Evolutionary conservation across 2,329 filamentous ascomycete species (phyloP).

Genomic region (Lachnellula cervina): DNA sequence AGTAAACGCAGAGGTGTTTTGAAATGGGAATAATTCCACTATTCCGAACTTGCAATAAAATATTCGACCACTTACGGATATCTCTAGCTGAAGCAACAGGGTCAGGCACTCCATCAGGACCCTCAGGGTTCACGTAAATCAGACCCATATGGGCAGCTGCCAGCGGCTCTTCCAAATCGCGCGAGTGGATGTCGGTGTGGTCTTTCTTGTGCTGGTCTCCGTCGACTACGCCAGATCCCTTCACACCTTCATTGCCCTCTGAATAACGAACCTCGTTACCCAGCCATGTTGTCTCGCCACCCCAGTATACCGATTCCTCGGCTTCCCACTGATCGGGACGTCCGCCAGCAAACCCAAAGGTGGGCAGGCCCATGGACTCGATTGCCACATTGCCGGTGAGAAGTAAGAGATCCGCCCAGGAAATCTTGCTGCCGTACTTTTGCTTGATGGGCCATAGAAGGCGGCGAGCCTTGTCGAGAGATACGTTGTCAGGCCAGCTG

Average conservation of each 20-base stretch:
- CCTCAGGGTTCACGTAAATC: constrained; percentile 60
- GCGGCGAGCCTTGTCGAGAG: constrained; percentile 57
- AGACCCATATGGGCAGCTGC: constrained; percentile 55
- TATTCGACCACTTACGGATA: constrained; percentile 38
- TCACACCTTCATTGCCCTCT: neutral
- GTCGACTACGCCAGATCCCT: neutral
- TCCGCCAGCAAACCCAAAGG: constrained; percentile 53
- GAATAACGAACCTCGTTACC: constrained; percentile 46
- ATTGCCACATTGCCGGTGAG: constrained; percentile 56
- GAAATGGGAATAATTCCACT: neutral
- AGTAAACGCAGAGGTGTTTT: too few relatives aligned
- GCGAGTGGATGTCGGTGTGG: constrained; percentile 31
- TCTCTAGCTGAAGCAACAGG: constrained; percentile 50
- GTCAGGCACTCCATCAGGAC: constrained; percentile 53
- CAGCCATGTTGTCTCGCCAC: constrained; percentile 41
- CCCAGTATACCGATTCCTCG: constrained; percentile 58
- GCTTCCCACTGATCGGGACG: constrained; percentile 55
- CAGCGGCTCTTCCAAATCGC: constrained; percentile 43
- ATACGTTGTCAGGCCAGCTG: constrained; percentile 55
- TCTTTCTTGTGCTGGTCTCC: constrained; percentile 20
- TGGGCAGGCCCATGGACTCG: constrained; percentile 55
- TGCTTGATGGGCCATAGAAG: constrained; percentile 59
- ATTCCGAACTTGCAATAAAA: neutral
- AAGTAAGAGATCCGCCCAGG: constrained; percentile 54
- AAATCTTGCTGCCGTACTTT: constrained; percentile 59